Base-by-base conservation (phyloP, 306 rosid genomes). In the Potentilla sterilis region DNA sequence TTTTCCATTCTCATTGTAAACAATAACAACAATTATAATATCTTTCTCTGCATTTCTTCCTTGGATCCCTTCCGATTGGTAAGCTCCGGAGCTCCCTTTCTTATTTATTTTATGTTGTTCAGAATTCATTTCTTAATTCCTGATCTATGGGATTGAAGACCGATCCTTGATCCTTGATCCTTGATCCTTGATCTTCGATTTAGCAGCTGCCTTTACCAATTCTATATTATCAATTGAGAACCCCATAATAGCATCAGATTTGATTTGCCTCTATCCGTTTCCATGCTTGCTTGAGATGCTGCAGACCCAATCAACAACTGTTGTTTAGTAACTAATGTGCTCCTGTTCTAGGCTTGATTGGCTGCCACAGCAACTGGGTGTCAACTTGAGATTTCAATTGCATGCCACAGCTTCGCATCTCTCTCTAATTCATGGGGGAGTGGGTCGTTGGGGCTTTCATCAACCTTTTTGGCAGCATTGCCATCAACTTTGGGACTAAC, bases 381-480 rank as follows among this genome's bases (percentile, higher is more conserved):
- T 64, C 70, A 76, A 77, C 70, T 76, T 68, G 44, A 22, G 68
- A 54, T 85, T 43, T 43, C 64, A 85, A 81, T 77, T 87, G 89
- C 86, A 82, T 89, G 91, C 77, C 32, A 41, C 70, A 68, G 83
- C 74, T 77, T 80, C 79, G 74, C 73, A 59, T 73, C 81, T 63
- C 82, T 69, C 80, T 64, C 81, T 79, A 67, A 83, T 84, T 77
- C 85, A 94, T 94, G 98, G 97, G 97, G 86, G 93, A 90, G 96
- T 95, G 99, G 99, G 86, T 92, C 80, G 86, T 95, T 82, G 99
- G 99, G 85, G 99, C 97, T 74, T 79, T 95, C 81, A 92, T 95
- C 81, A 95, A 95, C 85, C 97, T 95, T 48, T 85, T 92, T 46
- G 99, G 99, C 70, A 95, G 99, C 92, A 83, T 95, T 86, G 92